Evolutionary conservation across 805 yeast species (phyloP), one percentile per base, ranked within the genome.

Genomic region (Alloascoidea africana): DNA sequence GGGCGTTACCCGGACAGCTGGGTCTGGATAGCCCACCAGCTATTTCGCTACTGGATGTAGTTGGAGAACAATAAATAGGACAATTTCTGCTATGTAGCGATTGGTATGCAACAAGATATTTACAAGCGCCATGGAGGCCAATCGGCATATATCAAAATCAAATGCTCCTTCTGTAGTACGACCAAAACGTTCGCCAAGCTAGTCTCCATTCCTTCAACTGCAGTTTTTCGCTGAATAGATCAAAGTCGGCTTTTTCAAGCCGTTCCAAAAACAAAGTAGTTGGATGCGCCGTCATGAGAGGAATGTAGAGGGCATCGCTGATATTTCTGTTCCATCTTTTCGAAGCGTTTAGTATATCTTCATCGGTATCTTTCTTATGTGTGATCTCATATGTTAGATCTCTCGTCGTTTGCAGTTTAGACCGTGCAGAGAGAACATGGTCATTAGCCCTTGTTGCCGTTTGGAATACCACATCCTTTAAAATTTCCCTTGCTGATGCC

Each of bases 371-470:
- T n/a, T 72, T 62, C 14, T 60, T 63, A 2, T 41, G 42, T 38
- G 56, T 59, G 11, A 68, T 52, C 19, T 60, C 51, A 8, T 23
- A 8, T 8, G n/a, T 23, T 8, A 8, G 30, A 23, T 23, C 30
- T 23, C n/a, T 8, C 8, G n/a, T n/a, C 30, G 8, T 23, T 1
- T 46, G 42, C 16, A 78, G 52, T 45, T 79, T 71, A n/a, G 60
- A 53, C 36, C 80, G 60, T 1, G 91, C 85, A 1, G 86, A 62
- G 3, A 83, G 52, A 2, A 84, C 49, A 53, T 83, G 94, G 52
- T 83, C 94, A 55, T 84, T 83, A 2, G 94, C 91, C 1, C 66
- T 58, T 3, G 78, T 72, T 2, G 91, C 82, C 3, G 78, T 69
- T 35, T 76, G 83, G 48, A 68, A 84, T 1, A 80, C 62, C 5